A percentile compares a stretch with the other conserved stretches of the same genome.
Conservation (phyloP, 345 rosid genomes). For the Xanthoceras sorbifolium region DNA sequence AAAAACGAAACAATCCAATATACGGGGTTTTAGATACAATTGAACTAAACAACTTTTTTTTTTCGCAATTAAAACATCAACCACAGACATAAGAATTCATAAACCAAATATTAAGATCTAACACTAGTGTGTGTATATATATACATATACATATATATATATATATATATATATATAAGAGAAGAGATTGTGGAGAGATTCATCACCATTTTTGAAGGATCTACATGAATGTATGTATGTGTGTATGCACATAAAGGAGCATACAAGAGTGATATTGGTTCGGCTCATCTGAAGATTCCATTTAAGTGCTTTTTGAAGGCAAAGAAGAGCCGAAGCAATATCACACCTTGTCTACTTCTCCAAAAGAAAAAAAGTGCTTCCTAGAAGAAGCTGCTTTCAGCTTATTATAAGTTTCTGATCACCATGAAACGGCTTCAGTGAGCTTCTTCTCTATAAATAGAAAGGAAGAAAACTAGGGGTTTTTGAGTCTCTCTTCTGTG, state of each 20-base stretch:
- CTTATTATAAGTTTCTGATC: not conserved
- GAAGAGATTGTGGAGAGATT: not conserved
- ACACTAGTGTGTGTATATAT: no score
- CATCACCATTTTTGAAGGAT: not conserved
- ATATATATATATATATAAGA: no score
- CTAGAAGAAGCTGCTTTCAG: not conserved
- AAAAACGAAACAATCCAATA: no score
- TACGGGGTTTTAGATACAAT: no score
- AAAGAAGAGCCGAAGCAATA: slow-evolving; percentile 34
- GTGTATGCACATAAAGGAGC: slow-evolving; percentile 2
- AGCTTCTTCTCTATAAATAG: not conserved
- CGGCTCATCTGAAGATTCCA: slow-evolving; percentile 32
- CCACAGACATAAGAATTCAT: no score
- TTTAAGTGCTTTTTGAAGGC: not conserved
- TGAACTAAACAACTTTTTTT: no score
- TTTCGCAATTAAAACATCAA: no score
- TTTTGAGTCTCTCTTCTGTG: slow-evolving; percentile 14
- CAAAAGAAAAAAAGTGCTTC: not conserved
- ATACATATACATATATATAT: no score
- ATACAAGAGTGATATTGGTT: slow-evolving; percentile 47
- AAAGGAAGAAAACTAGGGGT: not conserved
- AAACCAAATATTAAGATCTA: no score
- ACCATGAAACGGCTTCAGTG: not conserved
- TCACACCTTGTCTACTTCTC: slow-evolving; percentile 39
- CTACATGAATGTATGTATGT: not conserved